Evolutionary conservation across 192 early-diverging fungal genomes (phyloP).

Genomic region (Podila clonocystis): DNA sequence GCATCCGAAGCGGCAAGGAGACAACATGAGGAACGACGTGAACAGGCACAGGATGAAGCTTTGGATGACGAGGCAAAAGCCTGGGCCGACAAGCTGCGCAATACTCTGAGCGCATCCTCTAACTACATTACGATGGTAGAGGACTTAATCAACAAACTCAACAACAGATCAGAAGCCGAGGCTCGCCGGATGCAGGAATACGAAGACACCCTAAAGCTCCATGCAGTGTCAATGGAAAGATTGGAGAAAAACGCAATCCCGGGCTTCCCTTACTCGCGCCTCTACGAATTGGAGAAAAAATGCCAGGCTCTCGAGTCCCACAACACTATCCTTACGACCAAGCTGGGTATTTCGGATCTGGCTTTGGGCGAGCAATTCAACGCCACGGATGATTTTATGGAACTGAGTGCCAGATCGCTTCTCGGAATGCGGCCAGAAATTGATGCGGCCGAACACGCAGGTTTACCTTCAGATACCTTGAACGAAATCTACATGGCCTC

Average conservation of each 20-base stretch:
- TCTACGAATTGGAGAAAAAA: constrained; percentile 48
- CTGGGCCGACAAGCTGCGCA: constrained; percentile 12
- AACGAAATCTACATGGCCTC: constrained; percentile 46
- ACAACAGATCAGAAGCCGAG: constrained; percentile 3
- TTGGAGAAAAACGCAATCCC: constrained; percentile 18
- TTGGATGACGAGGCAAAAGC: constrained; percentile 3
- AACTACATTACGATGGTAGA: constrained; percentile 41
- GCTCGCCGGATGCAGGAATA: constrained; percentile 36
- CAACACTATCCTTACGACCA: constrained; percentile 42
- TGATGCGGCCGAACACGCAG: constrained; percentile 30
- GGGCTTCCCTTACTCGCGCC: constrained; percentile 27
- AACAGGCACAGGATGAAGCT: not conserved
- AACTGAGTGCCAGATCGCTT: constrained; percentile 34
- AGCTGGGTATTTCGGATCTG: constrained; percentile 25
- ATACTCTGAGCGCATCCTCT: constrained; percentile 22
- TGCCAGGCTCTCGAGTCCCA: constrained; percentile 38
- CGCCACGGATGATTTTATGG: constrained; percentile 48
- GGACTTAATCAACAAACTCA: constrained; percentile 19
- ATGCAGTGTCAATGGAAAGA: constrained; percentile 36
- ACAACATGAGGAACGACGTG: constrained; percentile 23
- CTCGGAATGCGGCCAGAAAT: constrained; percentile 36
- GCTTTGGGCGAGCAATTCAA: constrained; percentile 35
- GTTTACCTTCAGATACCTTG: constrained; percentile 20
- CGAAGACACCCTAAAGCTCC: constrained; percentile 34
- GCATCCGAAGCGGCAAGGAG: constrained; percentile 15